A percentile compares a stretch with the other conserved stretches of the same genome.
Conservation (phyloP, 371 early-diverging fungal genomes). For the Chytridium lagenaria region DNA sequence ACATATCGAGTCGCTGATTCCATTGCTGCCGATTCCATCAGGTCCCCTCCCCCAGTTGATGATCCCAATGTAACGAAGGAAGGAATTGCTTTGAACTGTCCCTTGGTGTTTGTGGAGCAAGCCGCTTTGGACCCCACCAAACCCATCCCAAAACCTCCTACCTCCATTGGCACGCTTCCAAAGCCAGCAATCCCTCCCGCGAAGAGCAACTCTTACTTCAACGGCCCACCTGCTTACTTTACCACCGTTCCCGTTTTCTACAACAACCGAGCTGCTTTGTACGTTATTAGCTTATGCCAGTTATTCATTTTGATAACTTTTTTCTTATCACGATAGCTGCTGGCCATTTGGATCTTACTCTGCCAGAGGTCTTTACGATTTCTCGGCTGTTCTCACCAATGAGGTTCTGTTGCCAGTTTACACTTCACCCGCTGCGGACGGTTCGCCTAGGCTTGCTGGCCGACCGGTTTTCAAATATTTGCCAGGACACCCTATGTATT, state of each 20-base stretch:
- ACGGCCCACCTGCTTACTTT: neutral
- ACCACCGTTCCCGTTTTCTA: constrained; percentile 6
- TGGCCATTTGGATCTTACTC: neutral
- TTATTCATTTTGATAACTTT: neutral
- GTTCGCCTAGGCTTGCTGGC: neutral
- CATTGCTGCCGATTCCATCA: neutral
- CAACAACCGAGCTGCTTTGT: neutral
- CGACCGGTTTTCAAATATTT: neutral
- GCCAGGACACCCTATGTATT: neutral
- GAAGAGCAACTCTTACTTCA: constrained; percentile 5
- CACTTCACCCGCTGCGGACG: neutral
- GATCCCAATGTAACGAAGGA: neutral
- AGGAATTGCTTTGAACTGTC: neutral
- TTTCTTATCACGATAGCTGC: neutral
- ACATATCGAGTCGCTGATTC: neutral
- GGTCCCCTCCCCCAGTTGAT: neutral
- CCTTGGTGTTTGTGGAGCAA: neutral
- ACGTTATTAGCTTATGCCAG: neutral
- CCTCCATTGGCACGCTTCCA: neutral
- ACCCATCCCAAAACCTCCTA: neutral
- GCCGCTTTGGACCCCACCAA: neutral
- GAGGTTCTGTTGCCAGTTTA: neutral
- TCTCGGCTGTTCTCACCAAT: neutral
- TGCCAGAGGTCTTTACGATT: neutral
- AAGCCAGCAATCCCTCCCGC: neutral